phyloP scores from a whole-genome alignment of 805 yeast species.

The Barnettozyma botsteinii region DNA sequence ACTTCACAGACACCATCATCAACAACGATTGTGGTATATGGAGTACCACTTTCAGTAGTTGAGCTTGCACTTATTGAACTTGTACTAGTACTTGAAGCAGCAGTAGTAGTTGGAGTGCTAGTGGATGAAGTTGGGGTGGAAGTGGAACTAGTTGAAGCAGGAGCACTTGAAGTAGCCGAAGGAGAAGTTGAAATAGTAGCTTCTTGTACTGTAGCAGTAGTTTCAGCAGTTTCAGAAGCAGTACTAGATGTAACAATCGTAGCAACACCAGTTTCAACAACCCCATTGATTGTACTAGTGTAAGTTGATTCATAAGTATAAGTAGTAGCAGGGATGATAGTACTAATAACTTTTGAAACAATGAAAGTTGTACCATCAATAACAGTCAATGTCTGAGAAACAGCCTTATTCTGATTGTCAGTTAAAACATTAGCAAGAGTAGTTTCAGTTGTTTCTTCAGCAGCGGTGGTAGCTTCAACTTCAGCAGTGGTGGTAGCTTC shows the following conservation, averaged over 20 bases:
- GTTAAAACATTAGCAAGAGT: no score
- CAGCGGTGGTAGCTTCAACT: neutral
- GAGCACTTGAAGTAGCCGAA: constrained; percentile 1
- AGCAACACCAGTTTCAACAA: constrained; percentile 18
- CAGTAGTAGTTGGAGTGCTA: constrained; percentile 9
- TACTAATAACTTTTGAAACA: constrained; percentile 20
- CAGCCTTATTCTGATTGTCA: constrained; percentile 5
- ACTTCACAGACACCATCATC: constrained; percentile 25
- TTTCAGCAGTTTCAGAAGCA: constrained; percentile 6
- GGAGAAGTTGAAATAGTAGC: constrained; percentile 1
- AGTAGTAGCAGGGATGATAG: constrained; percentile 23
- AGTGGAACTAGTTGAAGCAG: constrained; percentile 6
- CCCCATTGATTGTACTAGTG: constrained; percentile 19
- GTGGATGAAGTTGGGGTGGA: constrained; percentile 8
- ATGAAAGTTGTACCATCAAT: constrained; percentile 25
- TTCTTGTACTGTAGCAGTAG: constrained; percentile 6
- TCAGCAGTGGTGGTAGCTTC: neutral
- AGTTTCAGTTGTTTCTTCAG: neutral
- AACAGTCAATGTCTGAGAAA: constrained; percentile 11
- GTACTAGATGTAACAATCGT: constrained; percentile 7
- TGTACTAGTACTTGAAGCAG: constrained; percentile 7
- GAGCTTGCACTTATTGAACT: no score
- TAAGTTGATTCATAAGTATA: constrained; percentile 10
- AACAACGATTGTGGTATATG: constrained; percentile 18
- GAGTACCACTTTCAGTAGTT: constrained; percentile 9